Conservation (phyloP, 148 eudicot species). For the Arctostaphylos glauca region DNA sequence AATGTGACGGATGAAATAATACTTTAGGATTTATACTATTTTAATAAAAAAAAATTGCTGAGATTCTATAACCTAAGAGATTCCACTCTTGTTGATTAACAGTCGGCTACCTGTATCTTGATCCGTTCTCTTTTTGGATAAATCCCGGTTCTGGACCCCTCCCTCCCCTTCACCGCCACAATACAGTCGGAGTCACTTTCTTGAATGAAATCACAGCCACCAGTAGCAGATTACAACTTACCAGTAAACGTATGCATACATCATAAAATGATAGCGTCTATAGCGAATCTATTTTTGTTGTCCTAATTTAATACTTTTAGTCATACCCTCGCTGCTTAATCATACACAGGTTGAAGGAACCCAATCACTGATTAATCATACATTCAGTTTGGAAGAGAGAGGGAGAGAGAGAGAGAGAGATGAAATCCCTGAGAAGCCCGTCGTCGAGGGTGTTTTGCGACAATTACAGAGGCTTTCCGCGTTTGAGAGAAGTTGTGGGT, state of each 20-base stretch:
- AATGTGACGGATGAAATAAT: too few relatives aligned
- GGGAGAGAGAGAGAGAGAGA: neutral
- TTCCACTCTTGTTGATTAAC: too few relatives aligned
- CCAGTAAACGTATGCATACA: neutral
- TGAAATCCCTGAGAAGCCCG: conserved; percentile 29
- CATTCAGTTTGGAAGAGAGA: too few relatives aligned
- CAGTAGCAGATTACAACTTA: neutral
- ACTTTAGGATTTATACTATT: too few relatives aligned
- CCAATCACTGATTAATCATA: too few relatives aligned
- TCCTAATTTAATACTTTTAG: neutral
- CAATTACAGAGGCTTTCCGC: conserved; percentile 10
- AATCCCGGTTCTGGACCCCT: neutral
- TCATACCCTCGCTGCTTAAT: neutral
- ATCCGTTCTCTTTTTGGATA: too few relatives aligned
- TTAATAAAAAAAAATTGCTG: too few relatives aligned
- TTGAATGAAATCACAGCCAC: neutral
- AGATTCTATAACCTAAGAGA: too few relatives aligned
- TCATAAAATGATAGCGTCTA: neutral
- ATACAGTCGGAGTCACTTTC: too few relatives aligned
- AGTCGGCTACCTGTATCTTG: too few relatives aligned
- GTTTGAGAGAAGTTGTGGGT: conserved; percentile 14
- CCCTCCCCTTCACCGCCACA: too few relatives aligned
- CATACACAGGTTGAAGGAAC: neutral
- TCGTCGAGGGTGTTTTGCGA: conserved; percentile 16
- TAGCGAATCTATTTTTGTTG: neutral